Percentiles rank a stretch among this genome's conserved stretches.
Evolutionary conservation across 768 basidiomycete genomes (phyloP).

Genomic region (Lentinula sp.): DNA sequence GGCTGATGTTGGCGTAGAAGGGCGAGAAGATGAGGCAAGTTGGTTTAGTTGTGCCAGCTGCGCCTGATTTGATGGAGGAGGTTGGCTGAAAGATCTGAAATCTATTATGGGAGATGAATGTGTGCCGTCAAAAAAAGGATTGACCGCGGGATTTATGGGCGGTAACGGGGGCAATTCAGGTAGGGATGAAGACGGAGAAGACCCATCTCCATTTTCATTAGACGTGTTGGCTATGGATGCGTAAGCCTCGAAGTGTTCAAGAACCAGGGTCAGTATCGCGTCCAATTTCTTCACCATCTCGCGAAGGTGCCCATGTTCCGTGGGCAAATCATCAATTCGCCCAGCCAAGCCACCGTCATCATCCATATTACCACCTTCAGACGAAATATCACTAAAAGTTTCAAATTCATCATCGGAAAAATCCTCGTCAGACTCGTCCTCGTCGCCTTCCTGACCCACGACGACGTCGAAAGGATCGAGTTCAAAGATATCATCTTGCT

Average conservation of each 20-base stretch:
- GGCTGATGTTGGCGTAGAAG: constrained; percentile 14
- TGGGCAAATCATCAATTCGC: constrained; percentile 32
- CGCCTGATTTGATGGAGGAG: constrained; percentile 3
- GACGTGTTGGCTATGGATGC: constrained; percentile 16
- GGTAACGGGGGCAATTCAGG: constrained; percentile 28
- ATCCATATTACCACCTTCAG: constrained; percentile 52
- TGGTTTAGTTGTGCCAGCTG: constrained; percentile 7
- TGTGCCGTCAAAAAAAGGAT: constrained; percentile 12
- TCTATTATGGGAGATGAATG: neutral
- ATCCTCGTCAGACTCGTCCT: constrained; percentile 51
- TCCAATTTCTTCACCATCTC: constrained; percentile 94
- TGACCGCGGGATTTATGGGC: constrained; percentile 13
- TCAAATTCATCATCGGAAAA: constrained; percentile 38
- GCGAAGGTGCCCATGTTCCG: constrained; percentile 62
- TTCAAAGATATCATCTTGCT: constrained; percentile 58
- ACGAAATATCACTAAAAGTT: constrained; percentile 69
- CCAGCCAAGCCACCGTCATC: constrained; percentile 25
- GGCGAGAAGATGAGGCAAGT: neutral
- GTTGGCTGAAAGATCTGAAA: neutral
- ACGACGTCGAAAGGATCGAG: constrained; percentile 84
- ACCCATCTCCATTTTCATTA: constrained; percentile 6
- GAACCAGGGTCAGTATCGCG: constrained; percentile 75
- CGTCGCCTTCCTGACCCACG: constrained; percentile 67
- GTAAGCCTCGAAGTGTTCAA: constrained; percentile 73
- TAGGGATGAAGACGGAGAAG: constrained; percentile 16